phyloP scores from a whole-genome alignment of 768 basidiomycete species.

The Agrocybe praecox region DNA sequence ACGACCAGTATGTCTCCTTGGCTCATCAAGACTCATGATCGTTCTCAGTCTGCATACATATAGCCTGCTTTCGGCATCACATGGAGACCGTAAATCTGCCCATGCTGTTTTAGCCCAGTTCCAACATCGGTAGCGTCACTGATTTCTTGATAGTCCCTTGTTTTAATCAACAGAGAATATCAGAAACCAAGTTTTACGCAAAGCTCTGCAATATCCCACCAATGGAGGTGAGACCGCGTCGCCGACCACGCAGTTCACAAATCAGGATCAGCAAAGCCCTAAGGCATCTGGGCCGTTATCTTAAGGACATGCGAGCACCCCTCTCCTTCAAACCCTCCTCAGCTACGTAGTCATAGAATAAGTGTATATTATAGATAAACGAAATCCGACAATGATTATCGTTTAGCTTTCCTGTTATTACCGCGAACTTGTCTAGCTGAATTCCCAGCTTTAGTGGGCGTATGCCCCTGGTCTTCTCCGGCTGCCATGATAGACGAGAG shows the following conservation, averaged over 20 bases:
- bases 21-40: neutral
- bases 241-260: neutral
- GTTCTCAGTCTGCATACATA: neutral
- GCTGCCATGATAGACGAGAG: constrained; percentile 25
- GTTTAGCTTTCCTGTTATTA: constrained; percentile 35
- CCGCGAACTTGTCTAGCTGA: constrained; percentile 22
- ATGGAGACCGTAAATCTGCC: constrained; percentile 47
- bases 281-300: neutral
- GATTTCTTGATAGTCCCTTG: constrained; percentile 1
- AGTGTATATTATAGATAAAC: neutral
- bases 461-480: constrained; percentile 16
- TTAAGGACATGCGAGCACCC: neutral
- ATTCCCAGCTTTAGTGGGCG: constrained; percentile 7
- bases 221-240: neutral
- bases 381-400: constrained; percentile 20
- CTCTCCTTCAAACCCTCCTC: neutral
- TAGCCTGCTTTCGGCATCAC: constrained; percentile 22
- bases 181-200: constrained; percentile 43
- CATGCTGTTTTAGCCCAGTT: constrained; percentile 59
- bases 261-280: neutral
- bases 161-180: neutral
- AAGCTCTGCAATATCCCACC: constrained; percentile 55
- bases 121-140: constrained; percentile 58
- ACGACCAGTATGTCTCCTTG: constrained; percentile 48
- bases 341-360: neutral